Evolutionary conservation across 2,329 filamentous ascomycete genomes (phyloP).

Genomic region (Fusarium palustre): DNA sequence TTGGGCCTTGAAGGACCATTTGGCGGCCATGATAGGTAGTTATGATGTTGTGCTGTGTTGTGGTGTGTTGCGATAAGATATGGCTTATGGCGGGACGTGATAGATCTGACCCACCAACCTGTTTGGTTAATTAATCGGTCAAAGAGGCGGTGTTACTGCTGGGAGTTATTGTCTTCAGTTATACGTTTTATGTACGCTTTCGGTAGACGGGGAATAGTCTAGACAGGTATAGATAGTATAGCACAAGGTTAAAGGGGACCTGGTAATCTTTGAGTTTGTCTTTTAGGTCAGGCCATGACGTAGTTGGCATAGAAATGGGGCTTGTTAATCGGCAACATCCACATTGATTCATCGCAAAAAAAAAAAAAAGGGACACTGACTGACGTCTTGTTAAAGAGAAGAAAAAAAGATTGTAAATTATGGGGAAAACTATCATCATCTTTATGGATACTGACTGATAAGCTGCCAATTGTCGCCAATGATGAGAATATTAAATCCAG

Average conservation of each 20-base stretch:
- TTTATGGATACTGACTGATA: neutral
- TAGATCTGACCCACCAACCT: neutral
- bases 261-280: neutral
- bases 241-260: neutral
- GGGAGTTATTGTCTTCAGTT: neutral
- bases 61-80: neutral
- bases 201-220: neutral
- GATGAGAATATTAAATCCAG: neutral
- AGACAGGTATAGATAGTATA: neutral
- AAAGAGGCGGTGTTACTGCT: neutral
- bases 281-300: constrained; percentile 28
- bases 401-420: constrained; percentile 5
- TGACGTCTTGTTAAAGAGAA: neutral
- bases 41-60: neutral
- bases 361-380: neutral
- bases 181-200: neutral
- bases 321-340: neutral
- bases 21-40: constrained; percentile 24
- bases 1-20: constrained; percentile 45
- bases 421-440: constrained; percentile 1
- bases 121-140: neutral
- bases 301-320: constrained; percentile 34
- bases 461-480: neutral
- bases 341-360: neutral
- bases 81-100: neutral